Conservation (phyloP, 495 filamentous ascomycete species). For the Aspergillus homomorphus region DNA sequence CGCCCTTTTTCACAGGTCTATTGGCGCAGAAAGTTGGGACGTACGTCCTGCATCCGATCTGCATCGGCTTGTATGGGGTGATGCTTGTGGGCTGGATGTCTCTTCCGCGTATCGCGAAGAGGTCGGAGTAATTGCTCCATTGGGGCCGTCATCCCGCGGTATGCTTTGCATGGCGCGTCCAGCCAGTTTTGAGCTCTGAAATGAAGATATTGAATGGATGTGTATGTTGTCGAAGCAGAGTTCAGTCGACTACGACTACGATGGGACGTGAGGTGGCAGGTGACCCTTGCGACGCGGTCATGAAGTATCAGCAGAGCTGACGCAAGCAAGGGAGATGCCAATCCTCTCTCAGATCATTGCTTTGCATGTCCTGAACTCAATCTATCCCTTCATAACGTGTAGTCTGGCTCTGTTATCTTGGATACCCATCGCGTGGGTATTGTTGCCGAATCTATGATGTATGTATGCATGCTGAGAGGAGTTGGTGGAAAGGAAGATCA, state of each 20-base stretch:
- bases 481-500: too few species aligned
- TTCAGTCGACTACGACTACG: not conserved
- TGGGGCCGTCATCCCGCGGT: not conserved
- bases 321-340: not conserved
- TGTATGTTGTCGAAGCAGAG: not conserved
- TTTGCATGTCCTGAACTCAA: not conserved
- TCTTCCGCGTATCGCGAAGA: conserved; percentile 31
- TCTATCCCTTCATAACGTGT: not conserved
- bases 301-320: not conserved
- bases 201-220: too few species aligned
- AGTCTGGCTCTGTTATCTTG: too few species aligned
- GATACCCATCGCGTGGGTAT: not conserved
- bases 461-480: not conserved
- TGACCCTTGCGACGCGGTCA: not conserved
- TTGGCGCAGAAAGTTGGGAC: conserved; percentile 67
- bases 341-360: not conserved
- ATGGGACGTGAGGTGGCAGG: not conserved
- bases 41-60: conserved; percentile 70
- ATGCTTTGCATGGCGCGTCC: not conserved
- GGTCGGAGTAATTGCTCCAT: conserved; percentile 22
- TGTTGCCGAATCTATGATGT: too few species aligned
- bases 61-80: conserved; percentile 62
- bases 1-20: conserved; percentile 71
- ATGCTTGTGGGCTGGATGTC: conserved; percentile 65
- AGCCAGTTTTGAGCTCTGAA: too few species aligned